phyloP scores from a whole-genome alignment of 306 rosid species.

The Dicorynia guianensis region DNA sequence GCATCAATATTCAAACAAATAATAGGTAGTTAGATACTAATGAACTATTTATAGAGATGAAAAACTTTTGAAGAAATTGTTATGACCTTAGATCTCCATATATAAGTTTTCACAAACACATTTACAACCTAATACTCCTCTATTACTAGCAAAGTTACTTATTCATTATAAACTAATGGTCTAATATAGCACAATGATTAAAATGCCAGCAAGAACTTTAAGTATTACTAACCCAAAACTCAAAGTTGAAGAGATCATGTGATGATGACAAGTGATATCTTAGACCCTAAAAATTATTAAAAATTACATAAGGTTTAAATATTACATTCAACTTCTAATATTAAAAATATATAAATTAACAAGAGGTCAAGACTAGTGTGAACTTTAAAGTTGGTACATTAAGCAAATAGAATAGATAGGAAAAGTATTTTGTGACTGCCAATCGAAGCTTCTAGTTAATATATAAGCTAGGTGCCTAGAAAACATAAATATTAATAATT shows the following conservation, averaged over 20 bases:
- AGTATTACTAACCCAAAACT: conserved; percentile 80
- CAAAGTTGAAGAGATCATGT: conserved; percentile 82
- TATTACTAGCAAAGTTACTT: conserved; percentile 61
- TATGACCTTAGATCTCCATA: conserved; percentile 68
- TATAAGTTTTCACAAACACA: conserved; percentile 61
- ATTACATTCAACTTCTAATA: conserved; percentile 31
- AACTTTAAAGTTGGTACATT: conserved; percentile 87
- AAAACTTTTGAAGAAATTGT: conserved; percentile 33
- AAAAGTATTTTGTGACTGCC: conserved; percentile 82
- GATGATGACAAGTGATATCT: conserved; percentile 69
- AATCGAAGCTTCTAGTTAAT: conserved; percentile 43
- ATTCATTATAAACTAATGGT: conserved; percentile 37
- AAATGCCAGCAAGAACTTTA: conserved; percentile 34
- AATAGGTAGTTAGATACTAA: conserved; percentile 15
- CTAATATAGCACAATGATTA: conserved; percentile 31
- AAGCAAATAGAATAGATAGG: conserved; percentile 82
- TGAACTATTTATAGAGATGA: conserved; percentile 1
- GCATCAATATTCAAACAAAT: not conserved
- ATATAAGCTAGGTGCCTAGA: conserved; percentile 1
- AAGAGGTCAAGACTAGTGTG: conserved; percentile 21
- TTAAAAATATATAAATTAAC: not conserved
- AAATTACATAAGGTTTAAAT: conserved; percentile 33
- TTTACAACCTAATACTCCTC: conserved; percentile 74
- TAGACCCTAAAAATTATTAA: conserved; percentile 66
- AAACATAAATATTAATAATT: conserved; percentile 21